Conservation (phyloP, 768 basidiomycete genomes). For the Collybia sordida region DNA sequence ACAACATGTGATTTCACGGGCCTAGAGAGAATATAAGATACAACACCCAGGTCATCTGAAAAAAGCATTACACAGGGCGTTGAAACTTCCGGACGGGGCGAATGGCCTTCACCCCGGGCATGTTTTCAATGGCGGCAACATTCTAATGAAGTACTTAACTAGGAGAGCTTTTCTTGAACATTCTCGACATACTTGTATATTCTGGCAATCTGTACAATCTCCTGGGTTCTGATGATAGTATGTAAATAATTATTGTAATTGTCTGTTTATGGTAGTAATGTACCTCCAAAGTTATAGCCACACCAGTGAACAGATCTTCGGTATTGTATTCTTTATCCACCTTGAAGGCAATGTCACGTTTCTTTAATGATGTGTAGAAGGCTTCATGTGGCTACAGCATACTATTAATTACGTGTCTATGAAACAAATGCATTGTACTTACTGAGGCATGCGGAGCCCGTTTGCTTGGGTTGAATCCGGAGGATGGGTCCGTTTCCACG, state of each 20-base stretch:
- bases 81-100: slow-evolving; percentile 49
- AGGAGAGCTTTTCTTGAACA: not conserved
- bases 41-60: not conserved
- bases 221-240: slow-evolving; percentile 20
- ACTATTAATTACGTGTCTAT: not conserved
- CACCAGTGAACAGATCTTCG: slow-evolving; percentile 57
- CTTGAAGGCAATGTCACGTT: slow-evolving; percentile 41
- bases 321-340: slow-evolving; percentile 54
- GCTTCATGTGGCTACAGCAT: slow-evolving; percentile 42
- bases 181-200: too few species aligned
- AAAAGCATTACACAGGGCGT: slow-evolving; percentile 37
- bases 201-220: slow-evolving; percentile 11
- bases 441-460: slow-evolving; percentile 28
- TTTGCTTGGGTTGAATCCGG: slow-evolving; percentile 32
- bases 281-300: slow-evolving; percentile 48
- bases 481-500: slow-evolving; percentile 48
- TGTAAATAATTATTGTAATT: not conserved
- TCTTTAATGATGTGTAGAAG: slow-evolving; percentile 47
- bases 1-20: slow-evolving; percentile 44
- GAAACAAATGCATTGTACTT: not conserved
- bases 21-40: slow-evolving; percentile 23
- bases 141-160: slow-evolving; percentile 33
- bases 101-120: slow-evolving; percentile 56
- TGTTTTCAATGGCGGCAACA: slow-evolving; percentile 38
- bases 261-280: slow-evolving; percentile 13